Percentiles rank a stretch among this genome's conserved stretches.
Conservation (phyloP, 2,329 filamentous ascomycete species). For the Fusarium newnesense region DNA sequence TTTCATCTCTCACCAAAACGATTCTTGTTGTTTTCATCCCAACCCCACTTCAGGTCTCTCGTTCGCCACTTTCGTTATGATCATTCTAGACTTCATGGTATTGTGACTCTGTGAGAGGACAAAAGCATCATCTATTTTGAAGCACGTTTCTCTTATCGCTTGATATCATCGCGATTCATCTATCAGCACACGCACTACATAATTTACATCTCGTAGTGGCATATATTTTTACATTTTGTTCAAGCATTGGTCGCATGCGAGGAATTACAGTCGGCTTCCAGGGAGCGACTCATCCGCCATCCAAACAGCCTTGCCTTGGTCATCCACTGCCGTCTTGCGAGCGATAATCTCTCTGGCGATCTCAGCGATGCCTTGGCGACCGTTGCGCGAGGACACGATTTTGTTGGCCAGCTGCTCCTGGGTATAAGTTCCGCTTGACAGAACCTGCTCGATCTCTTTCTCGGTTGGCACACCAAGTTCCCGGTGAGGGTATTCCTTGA, state of each 20-base stretch:
- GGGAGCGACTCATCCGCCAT: constrained; percentile 42
- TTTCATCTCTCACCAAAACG: constrained; percentile 20
- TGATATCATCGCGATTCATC: constrained; percentile 35
- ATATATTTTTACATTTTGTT: constrained; percentile 44
- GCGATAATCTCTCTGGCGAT: constrained; percentile 75
- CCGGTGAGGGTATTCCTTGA: constrained; percentile 77
- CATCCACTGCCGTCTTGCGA: constrained; percentile 66
- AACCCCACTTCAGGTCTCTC: constrained; percentile 28
- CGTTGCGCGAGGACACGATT: constrained; percentile 67
- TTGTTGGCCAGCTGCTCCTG: constrained; percentile 69
- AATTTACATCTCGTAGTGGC: constrained; percentile 26
- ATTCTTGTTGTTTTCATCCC: constrained; percentile 39
- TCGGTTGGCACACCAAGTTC: constrained; percentile 81
- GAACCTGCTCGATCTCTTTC: constrained; percentile 61
- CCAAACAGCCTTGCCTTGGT: constrained; percentile 57
- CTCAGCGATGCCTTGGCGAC: constrained; percentile 75
- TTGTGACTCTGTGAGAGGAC: constrained; percentile 20
- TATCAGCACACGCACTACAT: constrained; percentile 43
- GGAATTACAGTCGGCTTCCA: constrained; percentile 49
- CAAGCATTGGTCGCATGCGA: constrained; percentile 14
- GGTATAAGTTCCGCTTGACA: constrained; percentile 54
- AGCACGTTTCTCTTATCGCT: constrained; percentile 11
- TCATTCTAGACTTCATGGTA: constrained; percentile 5
- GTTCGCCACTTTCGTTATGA: constrained; percentile 28
- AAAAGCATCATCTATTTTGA: constrained; percentile 10